phyloP scores from a whole-genome alignment of 1,284 basidiomycete genomes.

The Grifola frondosa region DNA sequence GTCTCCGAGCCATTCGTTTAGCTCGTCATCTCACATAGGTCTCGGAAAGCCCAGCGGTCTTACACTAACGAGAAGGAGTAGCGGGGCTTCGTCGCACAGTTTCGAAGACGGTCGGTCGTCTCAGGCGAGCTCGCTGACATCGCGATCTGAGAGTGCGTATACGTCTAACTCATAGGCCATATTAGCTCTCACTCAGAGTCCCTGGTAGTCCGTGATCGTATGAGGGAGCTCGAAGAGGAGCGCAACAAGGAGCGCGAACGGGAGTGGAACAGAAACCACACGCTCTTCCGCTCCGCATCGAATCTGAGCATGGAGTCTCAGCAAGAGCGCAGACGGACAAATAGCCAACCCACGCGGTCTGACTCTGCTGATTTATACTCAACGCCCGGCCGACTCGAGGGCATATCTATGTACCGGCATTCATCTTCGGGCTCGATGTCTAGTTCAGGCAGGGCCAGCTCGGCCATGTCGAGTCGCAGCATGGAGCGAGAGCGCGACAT shows the following conservation, averaged over 20 bases:
- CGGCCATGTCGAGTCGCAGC: conserved; percentile 18
- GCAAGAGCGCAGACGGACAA: conserved; percentile 25
- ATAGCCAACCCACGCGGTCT: conserved; percentile 26
- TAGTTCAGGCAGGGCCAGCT: conserved; percentile 17
- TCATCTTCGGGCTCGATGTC: conserved; percentile 21
- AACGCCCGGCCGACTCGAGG: too few species aligned
- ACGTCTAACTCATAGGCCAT: too few species aligned
- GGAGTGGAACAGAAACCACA: conserved; percentile 54
- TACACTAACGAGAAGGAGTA: conserved; percentile 32
- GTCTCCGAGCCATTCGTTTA: conserved; percentile 17
- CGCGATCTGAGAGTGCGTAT: conserved; percentile 46
- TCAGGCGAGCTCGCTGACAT: conserved; percentile 43
- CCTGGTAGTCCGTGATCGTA: conserved; percentile 43
- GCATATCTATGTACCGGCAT: conserved; percentile 21
- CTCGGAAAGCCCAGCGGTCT: conserved; percentile 20
- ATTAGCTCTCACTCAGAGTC: conserved; percentile 1
- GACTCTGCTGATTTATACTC: conserved; percentile 26
- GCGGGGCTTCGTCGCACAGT: conserved; percentile 36
- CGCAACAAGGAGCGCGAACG: conserved; percentile 46
- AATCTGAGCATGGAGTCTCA: conserved; percentile 25
- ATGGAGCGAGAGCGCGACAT: conserved; percentile 22
- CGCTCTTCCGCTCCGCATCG: conserved; percentile 28
- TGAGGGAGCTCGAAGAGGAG: conserved; percentile 42
- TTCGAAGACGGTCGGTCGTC: conserved; percentile 41
- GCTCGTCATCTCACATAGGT: conserved; percentile 14